Conservation (phyloP, 805 yeast genomes). For the Ogataea nonfermentans region DNA sequence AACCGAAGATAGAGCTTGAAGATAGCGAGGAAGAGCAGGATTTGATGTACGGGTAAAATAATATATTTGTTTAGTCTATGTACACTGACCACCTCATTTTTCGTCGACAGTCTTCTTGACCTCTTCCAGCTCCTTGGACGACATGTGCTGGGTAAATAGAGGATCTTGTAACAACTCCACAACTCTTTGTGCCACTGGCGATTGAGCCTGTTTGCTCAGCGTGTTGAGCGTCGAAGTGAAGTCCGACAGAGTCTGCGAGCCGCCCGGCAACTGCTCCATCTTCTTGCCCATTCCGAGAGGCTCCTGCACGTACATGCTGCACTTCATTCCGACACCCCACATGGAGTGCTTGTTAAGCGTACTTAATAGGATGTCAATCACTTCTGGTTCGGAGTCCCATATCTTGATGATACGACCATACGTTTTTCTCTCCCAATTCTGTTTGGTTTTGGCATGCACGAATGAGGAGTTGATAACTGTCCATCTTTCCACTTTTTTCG, state of each 20-base stretch:
- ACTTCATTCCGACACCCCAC: conserved; percentile 82
- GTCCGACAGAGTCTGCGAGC: conserved; percentile 21
- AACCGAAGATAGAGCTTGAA: conserved; percentile 35
- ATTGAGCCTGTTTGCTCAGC: conserved; percentile 21
- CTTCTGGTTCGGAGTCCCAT: conserved; percentile 84
- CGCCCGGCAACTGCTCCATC: conserved; percentile 35
- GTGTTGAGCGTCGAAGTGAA: conserved; percentile 25
- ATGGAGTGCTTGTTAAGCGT: conserved; percentile 73
- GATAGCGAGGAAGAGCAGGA: conserved; percentile 62
- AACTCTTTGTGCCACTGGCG: conserved; percentile 63
- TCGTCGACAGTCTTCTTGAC: conserved; percentile 14
- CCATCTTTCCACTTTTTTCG: conserved; percentile 79
- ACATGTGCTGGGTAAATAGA: conserved; percentile 57
- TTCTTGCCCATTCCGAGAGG: conserved; percentile 42
- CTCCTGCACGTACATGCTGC: conserved; percentile 58
- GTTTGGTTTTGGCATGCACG: conserved; percentile 91
- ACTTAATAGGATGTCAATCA: conserved; percentile 77
- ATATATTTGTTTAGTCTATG: conserved; percentile 2
- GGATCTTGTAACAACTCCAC: conserved; percentile 69
- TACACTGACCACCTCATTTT: conserved; percentile 2
- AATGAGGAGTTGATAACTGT: conserved; percentile 93
- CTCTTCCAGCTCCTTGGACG: conserved; percentile 24
- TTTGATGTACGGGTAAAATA: conserved; percentile 68
- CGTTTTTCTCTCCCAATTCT: conserved; percentile 88
- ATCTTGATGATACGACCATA: conserved; percentile 70